These are phyloP conservation scores for Castanea mollissima DNA, from an alignment of 306 rosid species.

Conservation along the genomic window DNA sequence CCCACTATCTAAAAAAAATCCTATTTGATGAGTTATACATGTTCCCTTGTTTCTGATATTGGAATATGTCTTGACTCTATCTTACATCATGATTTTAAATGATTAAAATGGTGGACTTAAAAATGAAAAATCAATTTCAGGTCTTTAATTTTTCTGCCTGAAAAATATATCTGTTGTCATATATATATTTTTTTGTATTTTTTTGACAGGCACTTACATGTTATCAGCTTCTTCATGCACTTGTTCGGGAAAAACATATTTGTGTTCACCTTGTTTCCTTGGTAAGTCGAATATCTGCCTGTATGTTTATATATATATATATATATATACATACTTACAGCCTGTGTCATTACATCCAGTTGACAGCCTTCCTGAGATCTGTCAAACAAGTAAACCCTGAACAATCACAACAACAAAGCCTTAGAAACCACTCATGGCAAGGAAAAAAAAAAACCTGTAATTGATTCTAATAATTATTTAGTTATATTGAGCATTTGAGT, in stretches of 20 bases:
- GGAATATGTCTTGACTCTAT: background rate
- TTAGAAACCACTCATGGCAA: too few species aligned
- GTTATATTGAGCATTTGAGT: background rate
- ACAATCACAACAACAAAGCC: background rate
- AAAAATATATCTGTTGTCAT: conserved; percentile 12
- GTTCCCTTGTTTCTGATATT: background rate
- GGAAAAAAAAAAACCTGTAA: background rate
- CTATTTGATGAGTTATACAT: background rate
- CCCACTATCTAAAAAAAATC: too few species aligned
- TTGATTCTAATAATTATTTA: background rate
- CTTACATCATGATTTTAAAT: background rate
- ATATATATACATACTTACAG: too few species aligned
- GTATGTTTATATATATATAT: conserved; percentile 15
- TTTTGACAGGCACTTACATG: conserved; percentile 75
- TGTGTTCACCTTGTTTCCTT: conserved; percentile 76
- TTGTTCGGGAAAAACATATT: conserved; percentile 82
- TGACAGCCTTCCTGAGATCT: background rate
- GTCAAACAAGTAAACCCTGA: background rate
- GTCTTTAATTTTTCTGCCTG: background rate
- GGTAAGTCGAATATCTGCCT: conserved; percentile 51
- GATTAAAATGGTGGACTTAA: background rate
- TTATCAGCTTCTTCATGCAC: conserved; percentile 72
- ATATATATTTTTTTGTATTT: conserved; percentile 23
- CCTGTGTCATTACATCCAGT: conserved; percentile 2
- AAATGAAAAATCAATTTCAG: background rate